Evolutionary conservation across 805 yeast species (phyloP), one percentile per base, ranked within the genome.

Genomic region (Ogataea saltuana): DNA sequence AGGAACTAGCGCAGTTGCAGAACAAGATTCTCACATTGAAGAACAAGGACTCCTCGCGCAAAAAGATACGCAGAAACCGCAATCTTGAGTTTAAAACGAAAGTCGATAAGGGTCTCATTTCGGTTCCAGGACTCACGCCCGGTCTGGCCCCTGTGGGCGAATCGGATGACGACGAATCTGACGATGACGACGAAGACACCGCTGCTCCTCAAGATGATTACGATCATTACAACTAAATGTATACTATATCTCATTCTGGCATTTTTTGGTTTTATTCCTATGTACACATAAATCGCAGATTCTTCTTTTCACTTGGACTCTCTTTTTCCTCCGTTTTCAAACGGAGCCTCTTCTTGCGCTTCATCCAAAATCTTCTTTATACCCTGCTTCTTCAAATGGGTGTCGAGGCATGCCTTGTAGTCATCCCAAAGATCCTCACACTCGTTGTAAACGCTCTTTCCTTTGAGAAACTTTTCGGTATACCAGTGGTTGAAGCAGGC

Each of bases 401-500:
- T 78, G 54, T 88, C 83, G 21, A 93, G 82, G 67, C 99, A 93
- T n/a, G 81, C 81, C 55, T 86, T 87, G 64, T 93, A 93, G 41
- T 80, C 83, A 45, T 78, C 77, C 97, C 97, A 93, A 23, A 87
- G 75, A 22, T 83, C 91, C 41, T 87, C 84, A 66, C 99, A 93
- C 65, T 91, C 97, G 61, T 91, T 91, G 55, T 84, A 75, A 43
- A 73, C 68, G 30, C 79, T 72, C 56, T 76, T 72, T 25, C 81
- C 83, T 48, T 76, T 76, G 35, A 85, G 67, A 53, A 85, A 85
- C 64, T 85, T 85, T 55, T 93, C 97, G 4, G 93, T 82, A 63
- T 93, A 93, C 99, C 99, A 90, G 52, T 77, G 76, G 66, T 89
- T 90, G 70, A 93, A 93, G 64, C 99, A 93, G 58, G 82, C 85